A percentile compares a stretch with the other conserved stretches of the same genome.
phyloP scores from a whole-genome alignment of 257 asterid species.

The Marsdenia floribunda region DNA sequence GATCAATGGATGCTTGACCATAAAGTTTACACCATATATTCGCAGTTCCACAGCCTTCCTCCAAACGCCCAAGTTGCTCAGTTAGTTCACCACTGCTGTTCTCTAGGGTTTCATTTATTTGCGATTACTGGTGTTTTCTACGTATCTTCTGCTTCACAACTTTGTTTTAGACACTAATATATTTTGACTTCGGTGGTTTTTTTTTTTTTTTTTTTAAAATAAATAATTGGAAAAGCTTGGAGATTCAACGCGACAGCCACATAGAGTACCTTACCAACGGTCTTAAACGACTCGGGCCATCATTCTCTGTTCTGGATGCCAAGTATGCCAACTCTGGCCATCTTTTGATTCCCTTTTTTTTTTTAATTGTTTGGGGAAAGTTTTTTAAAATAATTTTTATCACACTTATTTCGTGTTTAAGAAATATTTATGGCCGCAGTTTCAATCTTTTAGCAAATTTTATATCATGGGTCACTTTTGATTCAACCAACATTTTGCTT shows the following conservation, averaged over 20 bases:
- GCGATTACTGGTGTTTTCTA: background rate
- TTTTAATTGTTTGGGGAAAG: background rate
- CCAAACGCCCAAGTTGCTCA: conserved; percentile 61
- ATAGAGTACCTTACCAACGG: conserved; percentile 60
- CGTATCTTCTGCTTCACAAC: background rate
- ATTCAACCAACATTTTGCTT: conserved; percentile 16
- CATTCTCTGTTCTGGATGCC: conserved; percentile 70
- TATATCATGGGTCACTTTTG: background rate
- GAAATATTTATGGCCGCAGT: background rate
- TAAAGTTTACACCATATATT: conserved; percentile 51
- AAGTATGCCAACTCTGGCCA: conserved; percentile 40
- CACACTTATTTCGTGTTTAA: background rate
- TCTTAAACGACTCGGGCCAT: conserved; percentile 53
- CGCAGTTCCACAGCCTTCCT: conserved; percentile 45
- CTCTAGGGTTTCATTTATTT: conserved; percentile 28
- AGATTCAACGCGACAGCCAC: conserved; percentile 77
- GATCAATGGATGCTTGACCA: conserved; percentile 75
- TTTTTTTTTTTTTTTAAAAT: background rate
- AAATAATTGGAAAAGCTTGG: conserved; percentile 44
- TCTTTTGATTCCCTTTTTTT: background rate
- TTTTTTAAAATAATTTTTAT: background rate
- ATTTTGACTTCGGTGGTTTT: background rate
- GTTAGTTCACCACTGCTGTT: conserved; percentile 35
- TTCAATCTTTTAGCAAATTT: background rate
- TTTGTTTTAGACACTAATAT: background rate